Evolutionary conservation across 768 basidiomycete species (phyloP), one percentile per base, ranked within the genome.

Genomic region (Tulasnella sp.): DNA sequence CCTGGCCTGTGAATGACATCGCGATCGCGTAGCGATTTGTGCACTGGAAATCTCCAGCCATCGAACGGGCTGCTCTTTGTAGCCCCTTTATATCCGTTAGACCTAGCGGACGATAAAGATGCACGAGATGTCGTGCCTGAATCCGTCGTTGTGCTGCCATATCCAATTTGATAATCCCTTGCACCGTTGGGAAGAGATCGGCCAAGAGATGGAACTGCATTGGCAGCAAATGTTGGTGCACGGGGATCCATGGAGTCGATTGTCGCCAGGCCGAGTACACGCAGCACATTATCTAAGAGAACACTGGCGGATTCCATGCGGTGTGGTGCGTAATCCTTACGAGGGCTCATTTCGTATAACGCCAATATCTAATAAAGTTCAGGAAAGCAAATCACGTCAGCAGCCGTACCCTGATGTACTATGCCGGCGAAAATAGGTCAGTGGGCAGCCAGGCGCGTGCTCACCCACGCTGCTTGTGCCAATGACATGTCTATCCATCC

Each of bases 381-480:
- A n/a, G 15, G 19, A n/a, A 22, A n/a, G n/a, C n/a, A n/a, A n/a
- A n/a, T n/a, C n/a, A n/a, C 8, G 25, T 22, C 0, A 19, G n/a
- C n/a, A 48, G 11, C n/a, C n/a, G n/a, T n/a, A n/a, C n/a, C n/a
- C n/a, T n/a, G n/a, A 17, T 5, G 34, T 38, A 38, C 5, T 5
- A 38, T 15, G 15, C 34, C n/a, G n/a, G n/a, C n/a, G n/a, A n/a
- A n/a, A 38, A 38, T 15, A 31, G 10, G 9, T 5, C n/a, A n/a
- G n/a, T n/a, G n/a, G n/a, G n/a, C n/a, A n/a, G n/a, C n/a, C n/a
- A 8, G n/a, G 8, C 19, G 12, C 10, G 19, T 19, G 21, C 50
- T n/a, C 30, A 52, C 50, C 59, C 59, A 62, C n/a, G 62, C 62
- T 41, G 62, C 62, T 41, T 62, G 62, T 7, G 62, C 62, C 4